Evolutionary conservation across 2,329 filamentous ascomycete genomes (phyloP).

Genomic region (Colletotrichum sp.): DNA sequence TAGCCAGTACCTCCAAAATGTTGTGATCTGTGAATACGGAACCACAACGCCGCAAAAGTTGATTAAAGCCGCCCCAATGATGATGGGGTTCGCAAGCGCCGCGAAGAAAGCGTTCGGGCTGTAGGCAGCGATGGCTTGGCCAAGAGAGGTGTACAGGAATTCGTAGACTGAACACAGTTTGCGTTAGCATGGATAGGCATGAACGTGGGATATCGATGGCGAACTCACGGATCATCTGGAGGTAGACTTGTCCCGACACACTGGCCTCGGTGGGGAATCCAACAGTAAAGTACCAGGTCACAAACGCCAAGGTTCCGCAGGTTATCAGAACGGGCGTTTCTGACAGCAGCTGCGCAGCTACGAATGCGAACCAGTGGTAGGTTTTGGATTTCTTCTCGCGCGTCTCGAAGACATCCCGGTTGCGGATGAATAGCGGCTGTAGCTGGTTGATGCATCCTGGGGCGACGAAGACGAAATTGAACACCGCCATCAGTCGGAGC

Average conservation of each 20-base stretch:
- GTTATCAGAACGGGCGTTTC: conserved; percentile 51
- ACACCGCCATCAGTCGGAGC: conserved; percentile 50
- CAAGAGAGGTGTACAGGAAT: conserved; percentile 45
- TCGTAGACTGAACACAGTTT: conserved; percentile 33
- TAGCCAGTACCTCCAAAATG: conserved; percentile 35
- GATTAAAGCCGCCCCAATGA: conserved; percentile 44
- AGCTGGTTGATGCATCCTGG: conserved; percentile 53
- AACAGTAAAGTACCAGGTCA: conserved; percentile 48
- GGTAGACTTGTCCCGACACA: conserved; percentile 24
- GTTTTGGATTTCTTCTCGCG: conserved; percentile 57
- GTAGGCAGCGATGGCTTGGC: conserved; percentile 51
- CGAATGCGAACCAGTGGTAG: conserved; percentile 54
- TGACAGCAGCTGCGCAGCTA: conserved; percentile 48
- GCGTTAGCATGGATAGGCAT: conserved; percentile 35
- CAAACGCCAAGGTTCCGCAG: conserved; percentile 49
- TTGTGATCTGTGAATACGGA: conserved; percentile 24
- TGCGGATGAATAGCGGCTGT: conserved; percentile 53
- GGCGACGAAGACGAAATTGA: conserved; percentile 59
- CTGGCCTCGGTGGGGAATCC: conserved; percentile 35
- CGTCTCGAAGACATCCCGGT: conserved; percentile 53
- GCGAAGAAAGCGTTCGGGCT: conserved; percentile 56
- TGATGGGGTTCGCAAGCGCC: conserved; percentile 48
- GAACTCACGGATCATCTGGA: conserved; percentile 38
- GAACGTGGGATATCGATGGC: conserved; percentile 38
- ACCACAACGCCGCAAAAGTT: conserved; percentile 32